A percentile compares a stretch with the other conserved stretches of the same genome.
Conservation (phyloP, 306 rosid genomes). For the apple (Malus domestica) region ASM211411v1 NC_041795.1:35719001-35719500, state of each 20-base stretch:
- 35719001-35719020: slow-evolving; percentile 14
- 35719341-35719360: not conserved
- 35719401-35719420: slow-evolving; percentile 27
- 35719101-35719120: not conserved
- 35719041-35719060: slow-evolving; percentile 15
- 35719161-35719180: not conserved
- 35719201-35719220: too few relatives aligned
- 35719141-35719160: not conserved
- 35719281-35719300: not conserved
- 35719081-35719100: not conserved
- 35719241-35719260: too few relatives aligned
- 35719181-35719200: not conserved
- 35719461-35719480: slow-evolving; percentile 36
- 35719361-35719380: slow-evolving; percentile 6
- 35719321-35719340: not conserved
- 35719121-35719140: not conserved
- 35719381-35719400: slow-evolving; percentile 5
- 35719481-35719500: slow-evolving; percentile 29
- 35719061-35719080: not conserved
- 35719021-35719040: not conserved
- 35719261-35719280: too few relatives aligned
- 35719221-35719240: too few relatives aligned
- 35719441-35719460: slow-evolving; percentile 27
- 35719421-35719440: slow-evolving; percentile 42
- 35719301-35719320: not conserved